phyloP scores from a whole-genome alignment of 495 filamentous ascomycete genomes.

The Penicillium crystallinum region DNA sequence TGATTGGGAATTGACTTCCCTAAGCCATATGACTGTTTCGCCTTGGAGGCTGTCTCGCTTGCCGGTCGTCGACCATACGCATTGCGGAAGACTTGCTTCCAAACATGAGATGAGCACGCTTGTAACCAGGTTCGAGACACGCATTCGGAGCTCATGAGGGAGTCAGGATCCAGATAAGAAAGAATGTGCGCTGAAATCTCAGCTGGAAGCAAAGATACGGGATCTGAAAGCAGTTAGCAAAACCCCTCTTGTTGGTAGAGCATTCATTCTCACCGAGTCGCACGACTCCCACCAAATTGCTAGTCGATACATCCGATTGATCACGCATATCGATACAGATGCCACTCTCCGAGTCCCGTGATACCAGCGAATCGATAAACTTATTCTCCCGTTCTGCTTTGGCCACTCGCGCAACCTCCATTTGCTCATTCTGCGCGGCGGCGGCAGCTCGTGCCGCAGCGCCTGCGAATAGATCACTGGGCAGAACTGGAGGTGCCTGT shows the following conservation, averaged over 20 bases:
- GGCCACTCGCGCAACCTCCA: conserved; percentile 26
- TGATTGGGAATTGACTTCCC: conserved; percentile 49
- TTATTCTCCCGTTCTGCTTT: conserved; percentile 36
- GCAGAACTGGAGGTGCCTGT: conserved; percentile 36
- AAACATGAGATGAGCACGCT: conserved; percentile 62
- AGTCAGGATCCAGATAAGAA: conserved; percentile 61
- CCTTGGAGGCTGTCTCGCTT: conserved; percentile 42
- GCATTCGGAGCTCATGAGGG: conserved; percentile 54
- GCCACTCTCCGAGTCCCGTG: conserved; percentile 67
- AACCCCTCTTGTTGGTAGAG: background rate
- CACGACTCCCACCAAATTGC: conserved; percentile 30
- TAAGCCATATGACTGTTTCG: conserved; percentile 41
- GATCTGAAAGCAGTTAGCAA: conserved; percentile 46
- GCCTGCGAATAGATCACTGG: conserved; percentile 47
- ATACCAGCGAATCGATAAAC: conserved; percentile 29
- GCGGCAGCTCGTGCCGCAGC: conserved; percentile 68
- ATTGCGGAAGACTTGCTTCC: conserved; percentile 70
- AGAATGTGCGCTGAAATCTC: conserved; percentile 73
- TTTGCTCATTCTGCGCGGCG: conserved; percentile 55
- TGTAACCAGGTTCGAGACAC: conserved; percentile 63
- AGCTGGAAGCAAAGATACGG: conserved; percentile 57
- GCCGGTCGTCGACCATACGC: conserved; percentile 47
- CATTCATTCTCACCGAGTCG: conserved; percentile 33
- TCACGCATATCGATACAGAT: conserved; percentile 68
- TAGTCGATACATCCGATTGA: conserved; percentile 39